These are phyloP conservation scores for Penicillium maclennaniae DNA, from an alignment of 495 filamentous ascomycete genomes.

Conservation along the genomic window DNA sequence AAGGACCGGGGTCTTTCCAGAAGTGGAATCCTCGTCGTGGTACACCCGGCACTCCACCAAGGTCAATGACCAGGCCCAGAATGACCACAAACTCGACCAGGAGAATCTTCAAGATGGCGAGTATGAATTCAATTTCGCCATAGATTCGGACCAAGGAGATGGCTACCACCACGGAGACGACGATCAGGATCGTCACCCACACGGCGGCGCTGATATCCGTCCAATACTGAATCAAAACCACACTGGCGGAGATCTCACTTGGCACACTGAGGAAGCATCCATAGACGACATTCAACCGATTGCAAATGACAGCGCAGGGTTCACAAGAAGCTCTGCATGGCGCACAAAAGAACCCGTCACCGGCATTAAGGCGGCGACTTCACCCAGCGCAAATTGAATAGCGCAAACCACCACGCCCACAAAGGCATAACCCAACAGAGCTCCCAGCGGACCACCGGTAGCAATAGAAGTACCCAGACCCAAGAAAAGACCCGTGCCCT, in stretches of 20 bases:
- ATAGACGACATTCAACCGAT: constrained; percentile 55
- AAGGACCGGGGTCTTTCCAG: constrained; percentile 51
- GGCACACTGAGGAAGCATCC: constrained; percentile 59
- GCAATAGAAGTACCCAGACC: constrained; percentile 55
- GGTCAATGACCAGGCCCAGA: constrained; percentile 43
- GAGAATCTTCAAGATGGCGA: constrained; percentile 45
- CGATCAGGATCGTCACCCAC: constrained; percentile 54
- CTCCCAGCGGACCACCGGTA: constrained; percentile 57
- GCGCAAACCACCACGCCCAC: constrained; percentile 39
- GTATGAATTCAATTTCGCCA: constrained; percentile 42
- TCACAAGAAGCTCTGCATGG: constrained; percentile 45
- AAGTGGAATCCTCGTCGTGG: constrained; percentile 41
- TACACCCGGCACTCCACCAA: constrained; percentile 35
- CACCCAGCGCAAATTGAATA: constrained; percentile 40
- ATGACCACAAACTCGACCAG: constrained; percentile 51
- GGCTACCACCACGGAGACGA: constrained; percentile 50
- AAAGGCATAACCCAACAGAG: constrained; percentile 48
- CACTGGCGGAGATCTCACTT: constrained; percentile 58
- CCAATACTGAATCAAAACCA: constrained; percentile 59
- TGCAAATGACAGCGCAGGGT: constrained; percentile 58
- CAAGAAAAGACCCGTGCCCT: constrained; percentile 61
- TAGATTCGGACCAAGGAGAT: constrained; percentile 49
- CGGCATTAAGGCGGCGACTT: constrained; percentile 41
- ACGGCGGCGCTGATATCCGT: constrained; percentile 49
- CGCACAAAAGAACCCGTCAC: constrained; percentile 49